Evolutionary conservation across 208 protist species (phyloP).

Genomic region (Naegleria lovaniensis): DNA sequence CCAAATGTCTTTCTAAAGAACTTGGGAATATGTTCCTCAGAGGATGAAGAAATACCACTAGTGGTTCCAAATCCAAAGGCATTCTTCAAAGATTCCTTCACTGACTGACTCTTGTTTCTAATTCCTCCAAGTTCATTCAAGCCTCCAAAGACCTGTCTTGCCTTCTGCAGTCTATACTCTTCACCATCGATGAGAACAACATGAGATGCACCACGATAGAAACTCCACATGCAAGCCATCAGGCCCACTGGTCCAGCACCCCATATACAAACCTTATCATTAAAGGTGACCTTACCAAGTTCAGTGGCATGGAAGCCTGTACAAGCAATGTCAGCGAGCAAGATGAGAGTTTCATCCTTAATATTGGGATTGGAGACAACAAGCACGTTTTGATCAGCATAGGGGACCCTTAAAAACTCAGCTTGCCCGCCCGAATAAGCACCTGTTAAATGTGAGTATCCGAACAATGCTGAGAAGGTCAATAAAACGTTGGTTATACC

Average conservation of each 20-base stretch:
- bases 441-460: slow-evolving; percentile 42
- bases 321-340: slow-evolving; percentile 37
- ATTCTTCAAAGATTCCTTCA: neutral
- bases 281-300: slow-evolving; percentile 32
- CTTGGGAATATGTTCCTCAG: neutral
- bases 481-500: too few relatives aligned
- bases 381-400: slow-evolving; percentile 41
- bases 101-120: neutral
- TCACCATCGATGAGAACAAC: slow-evolving; percentile 45
- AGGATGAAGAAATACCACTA: neutral
- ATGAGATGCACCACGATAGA: slow-evolving; percentile 29
- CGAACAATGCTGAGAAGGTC: slow-evolving; percentile 46
- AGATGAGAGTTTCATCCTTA: slow-evolving; percentile 38
- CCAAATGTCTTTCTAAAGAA: neutral
- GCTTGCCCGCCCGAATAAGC: neutral
- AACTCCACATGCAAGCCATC: slow-evolving; percentile 29
- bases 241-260: slow-evolving; percentile 44
- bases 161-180: slow-evolving; percentile 31
- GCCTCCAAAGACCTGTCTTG: slow-evolving; percentile 23
- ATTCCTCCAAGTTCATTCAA: slow-evolving; percentile 3
- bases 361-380: slow-evolving; percentile 27
- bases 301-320: slow-evolving; percentile 37
- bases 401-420: slow-evolving; percentile 45
- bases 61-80: neutral
- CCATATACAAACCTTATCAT: slow-evolving; percentile 37